Evolutionary conservation across 345 rosid genomes (phyloP).

Genomic region (Boechera stricta): DNA sequence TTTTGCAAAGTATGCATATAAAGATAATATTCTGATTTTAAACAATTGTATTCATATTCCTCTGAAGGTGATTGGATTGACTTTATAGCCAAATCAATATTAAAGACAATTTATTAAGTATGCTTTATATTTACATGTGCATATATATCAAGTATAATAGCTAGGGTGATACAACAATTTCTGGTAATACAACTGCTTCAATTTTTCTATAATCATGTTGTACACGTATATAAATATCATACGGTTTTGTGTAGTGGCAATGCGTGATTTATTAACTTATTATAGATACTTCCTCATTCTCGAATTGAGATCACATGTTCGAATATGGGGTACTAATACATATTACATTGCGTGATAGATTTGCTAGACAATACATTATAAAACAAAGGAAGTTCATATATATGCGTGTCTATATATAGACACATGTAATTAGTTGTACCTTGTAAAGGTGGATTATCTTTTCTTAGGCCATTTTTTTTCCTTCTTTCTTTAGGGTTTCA

Average conservation of each 20-base stretch:
- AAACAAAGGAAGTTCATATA: constrained; percentile 26
- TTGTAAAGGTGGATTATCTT: constrained; percentile 41
- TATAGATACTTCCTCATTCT: neutral
- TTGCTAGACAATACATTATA: constrained; percentile 19
- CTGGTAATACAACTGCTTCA: neutral
- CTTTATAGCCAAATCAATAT: neutral
- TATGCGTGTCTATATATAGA: neutral
- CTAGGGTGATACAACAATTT: neutral
- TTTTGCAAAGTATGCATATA: neutral
- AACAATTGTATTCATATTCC: neutral
- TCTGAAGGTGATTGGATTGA: neutral
- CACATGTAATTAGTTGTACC: constrained; percentile 32
- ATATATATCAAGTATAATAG: neutral
- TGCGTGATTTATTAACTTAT: constrained; percentile 1
- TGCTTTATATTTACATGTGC: neutral
- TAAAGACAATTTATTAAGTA: neutral
- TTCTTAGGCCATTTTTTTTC: constrained; percentile 27
- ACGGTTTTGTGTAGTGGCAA: neutral
- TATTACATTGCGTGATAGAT: constrained; percentile 38
- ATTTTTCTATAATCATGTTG: neutral
- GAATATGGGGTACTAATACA: constrained; percentile 20
- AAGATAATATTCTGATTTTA: constrained; percentile 5
- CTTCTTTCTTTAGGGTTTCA: constrained; percentile 44
- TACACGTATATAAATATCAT: neutral
- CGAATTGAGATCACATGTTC: constrained; percentile 16